Base-by-base conservation (phyloP, 345 rosid genomes). In the Eutrema japonicum region DNA sequence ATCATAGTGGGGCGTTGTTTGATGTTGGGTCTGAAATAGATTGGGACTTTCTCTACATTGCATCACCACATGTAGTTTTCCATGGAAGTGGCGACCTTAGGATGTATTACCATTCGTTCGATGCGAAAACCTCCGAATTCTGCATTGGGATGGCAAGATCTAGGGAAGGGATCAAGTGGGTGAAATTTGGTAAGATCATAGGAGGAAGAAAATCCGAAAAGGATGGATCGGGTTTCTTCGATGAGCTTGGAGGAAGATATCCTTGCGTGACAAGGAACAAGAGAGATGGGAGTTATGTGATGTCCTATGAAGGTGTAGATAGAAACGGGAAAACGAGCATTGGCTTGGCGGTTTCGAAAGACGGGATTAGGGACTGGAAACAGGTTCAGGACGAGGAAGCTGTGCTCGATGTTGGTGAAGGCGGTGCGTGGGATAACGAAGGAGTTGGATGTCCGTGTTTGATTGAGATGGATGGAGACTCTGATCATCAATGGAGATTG, bases 41-140 rank as follows among this genome's bases (percentile, higher is more conserved):
- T n/a, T 93, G 95, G 95, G 98, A 93, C 82, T 90, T 87, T 27
- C 67, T 80, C 49, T 90, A 82, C 52, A 80, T 90, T 42, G 85
- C 96, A n/a, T 77, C 85, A 0, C 91, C 96, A 13, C 88, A 86
- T 33, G 96, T 88, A 32, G 84, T 90, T 41, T 82, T 84, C 71
- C 96, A 93, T 64, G 84, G 80, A 16, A 77, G 73, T 53, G 85
- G 84, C 10, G 98, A 93, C 79, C 72, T 88, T 1, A 72, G 96
- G 66, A 93, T 90, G 98, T 90, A 90, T 66, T 93, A 93, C 48
- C 88, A 87, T 64, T 93, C 98, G 0, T 90, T 88, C n/a, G 93
- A 88, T 53, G 73, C 43, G 11, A 68, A 73, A 55, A 84, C 72
- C 3, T 71, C 87, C 2, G 64, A 76, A 4, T 90, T 84, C 54